Evolutionary conservation across 768 basidiomycete species (phyloP).

Genomic region (Russula griseocarnosa): DNA sequence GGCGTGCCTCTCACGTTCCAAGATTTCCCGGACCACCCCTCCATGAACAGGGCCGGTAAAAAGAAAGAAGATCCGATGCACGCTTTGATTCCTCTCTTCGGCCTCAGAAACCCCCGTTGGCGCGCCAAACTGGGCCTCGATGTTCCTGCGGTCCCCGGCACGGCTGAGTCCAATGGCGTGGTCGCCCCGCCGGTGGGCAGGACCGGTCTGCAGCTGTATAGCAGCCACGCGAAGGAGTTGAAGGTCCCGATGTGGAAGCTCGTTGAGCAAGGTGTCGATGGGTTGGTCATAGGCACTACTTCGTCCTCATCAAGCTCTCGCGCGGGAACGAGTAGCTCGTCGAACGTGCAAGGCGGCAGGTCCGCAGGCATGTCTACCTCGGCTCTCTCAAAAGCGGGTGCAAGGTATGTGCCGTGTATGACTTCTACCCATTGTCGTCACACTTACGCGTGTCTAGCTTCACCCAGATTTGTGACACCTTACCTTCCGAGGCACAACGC

Average conservation of each 20-base stretch:
- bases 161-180: background rate
- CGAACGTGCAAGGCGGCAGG: background rate
- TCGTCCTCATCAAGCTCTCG: background rate
- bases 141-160: background rate
- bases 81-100: slow-evolving; percentile 6
- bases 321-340: background rate
- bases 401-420: background rate
- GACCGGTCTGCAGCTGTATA: background rate
- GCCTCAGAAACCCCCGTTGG: slow-evolving; percentile 15
- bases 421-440: too few relatives aligned
- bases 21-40: slow-evolving; percentile 13
- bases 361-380: too few relatives aligned
- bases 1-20: slow-evolving; percentile 20
- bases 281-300: background rate
- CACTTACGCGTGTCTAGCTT: background rate
- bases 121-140: slow-evolving; percentile 8
- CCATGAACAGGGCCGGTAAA: too few relatives aligned
- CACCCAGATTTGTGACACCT: slow-evolving; percentile 40
- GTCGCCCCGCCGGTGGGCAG: background rate
- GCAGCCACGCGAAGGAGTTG: background rate
- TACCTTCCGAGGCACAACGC: slow-evolving; percentile 53
- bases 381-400: background rate
- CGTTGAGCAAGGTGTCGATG: background rate
- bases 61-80: slow-evolving; percentile 11
- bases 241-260: background rate